phyloP scores from a whole-genome alignment of 805 yeast species.

The Yamadazyma philogaea region DNA sequence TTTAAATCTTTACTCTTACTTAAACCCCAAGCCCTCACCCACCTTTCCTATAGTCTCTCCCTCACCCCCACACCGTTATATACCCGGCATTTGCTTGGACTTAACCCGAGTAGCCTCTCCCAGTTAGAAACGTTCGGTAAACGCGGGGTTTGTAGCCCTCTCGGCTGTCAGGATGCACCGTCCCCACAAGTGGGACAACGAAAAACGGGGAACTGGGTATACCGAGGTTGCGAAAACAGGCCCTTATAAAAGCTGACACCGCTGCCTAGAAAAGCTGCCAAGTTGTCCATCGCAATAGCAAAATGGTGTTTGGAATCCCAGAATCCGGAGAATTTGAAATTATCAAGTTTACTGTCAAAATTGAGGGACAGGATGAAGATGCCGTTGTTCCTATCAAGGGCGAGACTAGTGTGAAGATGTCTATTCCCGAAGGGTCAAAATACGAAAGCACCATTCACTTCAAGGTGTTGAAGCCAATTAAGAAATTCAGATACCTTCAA shows the following conservation, averaged over 20 bases:
- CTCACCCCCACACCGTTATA: no score
- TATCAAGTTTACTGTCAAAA: conserved; percentile 25
- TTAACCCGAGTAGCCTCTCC: no score
- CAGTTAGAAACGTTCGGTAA: no score
- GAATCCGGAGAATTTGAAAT: conserved; percentile 28
- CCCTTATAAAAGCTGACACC: no score
- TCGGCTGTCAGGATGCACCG: not conserved
- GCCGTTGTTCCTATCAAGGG: conserved; percentile 26
- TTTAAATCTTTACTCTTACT: no score
- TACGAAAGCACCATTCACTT: conserved; percentile 33
- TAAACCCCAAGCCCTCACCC: no score
- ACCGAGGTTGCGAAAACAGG: conserved; percentile 3
- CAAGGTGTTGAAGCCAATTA: conserved; percentile 26
- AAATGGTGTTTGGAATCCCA: conserved; percentile 5
- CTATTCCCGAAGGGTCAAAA: conserved; percentile 37
- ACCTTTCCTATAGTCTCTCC: not conserved
- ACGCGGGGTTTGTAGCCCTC: not conserved
- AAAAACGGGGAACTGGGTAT: not conserved
- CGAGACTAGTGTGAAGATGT: conserved; percentile 23
- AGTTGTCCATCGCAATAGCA: no score
- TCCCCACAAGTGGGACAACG: conserved; percentile 1
- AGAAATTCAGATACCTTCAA: conserved; percentile 33
- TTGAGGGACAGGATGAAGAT: conserved; percentile 29
- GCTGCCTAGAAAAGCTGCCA: no score
- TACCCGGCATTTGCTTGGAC: no score